Percentiles rank a stretch among this genome's conserved stretches.
These are phyloP conservation scores for Prunus armeniaca DNA, from an alignment of 306 rosid species.

Conservation along the genomic window DNA sequence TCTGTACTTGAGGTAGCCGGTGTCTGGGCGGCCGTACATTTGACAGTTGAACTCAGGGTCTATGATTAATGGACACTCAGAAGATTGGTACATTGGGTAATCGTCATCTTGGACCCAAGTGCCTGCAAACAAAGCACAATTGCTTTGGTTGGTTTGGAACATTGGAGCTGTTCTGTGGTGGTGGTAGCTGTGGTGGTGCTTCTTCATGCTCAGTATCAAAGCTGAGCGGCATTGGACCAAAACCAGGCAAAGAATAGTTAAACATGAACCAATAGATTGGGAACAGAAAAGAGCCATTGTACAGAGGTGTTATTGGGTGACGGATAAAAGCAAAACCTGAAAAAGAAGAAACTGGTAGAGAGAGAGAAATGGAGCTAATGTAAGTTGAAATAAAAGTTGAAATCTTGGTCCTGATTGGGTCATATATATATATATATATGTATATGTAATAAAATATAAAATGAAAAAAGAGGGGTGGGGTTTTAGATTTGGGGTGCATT, in stretches of 20 bases:
- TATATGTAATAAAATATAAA: not conserved
- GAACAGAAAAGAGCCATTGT: slow-evolving; percentile 37
- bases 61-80: slow-evolving; percentile 62
- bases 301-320: slow-evolving; percentile 2
- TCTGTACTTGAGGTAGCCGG: slow-evolving; percentile 70
- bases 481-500: slow-evolving; percentile 33
- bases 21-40: slow-evolving; percentile 87
- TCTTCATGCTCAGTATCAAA: slow-evolving; percentile 49
- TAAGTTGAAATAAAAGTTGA: not conserved
- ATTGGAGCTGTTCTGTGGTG: slow-evolving; percentile 44
- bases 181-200: slow-evolving; percentile 53
- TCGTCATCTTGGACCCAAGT: slow-evolving; percentile 82
- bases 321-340: slow-evolving; percentile 16
- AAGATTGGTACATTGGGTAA: slow-evolving; percentile 70
- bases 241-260: slow-evolving; percentile 28
- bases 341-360: slow-evolving; percentile 29
- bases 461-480: not conserved
- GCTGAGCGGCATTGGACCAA: slow-evolving; percentile 54
- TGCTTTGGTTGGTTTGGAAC: slow-evolving; percentile 71
- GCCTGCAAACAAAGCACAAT: slow-evolving; percentile 78
- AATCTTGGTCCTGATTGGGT: slow-evolving; percentile 6
- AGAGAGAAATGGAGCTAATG: not conserved
- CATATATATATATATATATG: not conserved
- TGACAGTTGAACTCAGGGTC: slow-evolving; percentile 93
- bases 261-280: slow-evolving; percentile 23